phyloP scores from a whole-genome alignment of 768 basidiomycete species.

The Botryobasidium botryosum region DNA sequence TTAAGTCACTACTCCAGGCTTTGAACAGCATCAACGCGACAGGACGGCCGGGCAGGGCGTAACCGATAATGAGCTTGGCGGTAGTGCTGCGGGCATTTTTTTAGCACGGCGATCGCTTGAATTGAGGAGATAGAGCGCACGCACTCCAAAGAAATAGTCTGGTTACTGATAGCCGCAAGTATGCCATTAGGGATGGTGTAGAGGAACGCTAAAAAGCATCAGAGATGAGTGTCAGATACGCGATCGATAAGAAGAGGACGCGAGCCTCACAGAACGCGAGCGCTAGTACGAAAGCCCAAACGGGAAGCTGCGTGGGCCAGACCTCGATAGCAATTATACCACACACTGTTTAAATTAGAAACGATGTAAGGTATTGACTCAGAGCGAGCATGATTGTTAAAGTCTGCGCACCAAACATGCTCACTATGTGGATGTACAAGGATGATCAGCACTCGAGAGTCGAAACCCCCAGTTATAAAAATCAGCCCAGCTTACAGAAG shows the following conservation, averaged over 20 bases:
- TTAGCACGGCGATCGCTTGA: conserved; percentile 12
- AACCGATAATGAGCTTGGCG: conserved; percentile 61
- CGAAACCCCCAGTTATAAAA: no score
- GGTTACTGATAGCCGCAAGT: conserved; percentile 68
- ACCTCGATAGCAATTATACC: conserved; percentile 51
- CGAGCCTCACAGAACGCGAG: conserved; percentile 27
- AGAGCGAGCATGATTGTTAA: conserved; percentile 20
- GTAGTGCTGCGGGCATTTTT: conserved; percentile 30
- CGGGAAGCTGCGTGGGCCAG: conserved; percentile 48
- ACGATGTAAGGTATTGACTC: conserved; percentile 19
- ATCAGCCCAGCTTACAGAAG: conserved; percentile 29
- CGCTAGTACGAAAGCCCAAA: conserved; percentile 68
- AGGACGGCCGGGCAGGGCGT: conserved; percentile 64
- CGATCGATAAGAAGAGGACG: background rate
- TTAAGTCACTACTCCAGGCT: conserved; percentile 17
- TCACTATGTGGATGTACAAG: conserved; percentile 18
- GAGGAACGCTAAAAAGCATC: conserved; percentile 29
- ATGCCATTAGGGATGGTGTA: conserved; percentile 73
- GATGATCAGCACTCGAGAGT: no score
- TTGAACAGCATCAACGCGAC: conserved; percentile 36
- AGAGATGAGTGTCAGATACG: no score
- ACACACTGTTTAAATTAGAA: conserved; percentile 42
- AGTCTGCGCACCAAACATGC: conserved; percentile 30
- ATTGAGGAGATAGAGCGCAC: conserved; percentile 28
- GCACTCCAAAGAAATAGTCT: conserved; percentile 25